A percentile compares a stretch with the other conserved stretches of the same genome.
Evolutionary conservation across 177 flowering plant species (phyloP).

Genomic region (Vitis hybrid): DNA sequence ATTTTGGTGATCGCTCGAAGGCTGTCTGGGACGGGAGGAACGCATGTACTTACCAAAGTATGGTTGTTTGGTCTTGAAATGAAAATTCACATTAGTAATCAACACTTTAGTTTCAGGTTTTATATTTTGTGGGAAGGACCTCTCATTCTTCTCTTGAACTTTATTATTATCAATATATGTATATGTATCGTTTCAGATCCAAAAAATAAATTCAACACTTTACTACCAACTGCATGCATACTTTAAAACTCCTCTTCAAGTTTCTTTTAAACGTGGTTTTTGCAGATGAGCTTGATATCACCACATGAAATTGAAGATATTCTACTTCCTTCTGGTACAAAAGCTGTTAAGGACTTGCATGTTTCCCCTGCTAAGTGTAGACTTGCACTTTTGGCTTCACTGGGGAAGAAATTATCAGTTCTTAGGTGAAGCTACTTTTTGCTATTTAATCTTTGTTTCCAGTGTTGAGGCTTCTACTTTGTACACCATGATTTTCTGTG

Average conservation of each 20-base stretch:
- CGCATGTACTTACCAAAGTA: slow-evolving; percentile 73
- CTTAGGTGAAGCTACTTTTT: slow-evolving; percentile 48
- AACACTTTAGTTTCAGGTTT: too few species aligned
- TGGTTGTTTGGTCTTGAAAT: neutral
- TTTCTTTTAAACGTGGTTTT: slow-evolving; percentile 4
- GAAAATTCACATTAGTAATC: slow-evolving; percentile 4
- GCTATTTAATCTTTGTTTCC: neutral
- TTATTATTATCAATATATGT: too few species aligned
- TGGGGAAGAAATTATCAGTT: slow-evolving; percentile 77
- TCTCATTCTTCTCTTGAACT: too few species aligned
- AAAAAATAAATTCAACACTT: neutral
- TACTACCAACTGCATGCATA: neutral
- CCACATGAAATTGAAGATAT: slow-evolving; percentile 70
- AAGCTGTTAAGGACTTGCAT: slow-evolving; percentile 63
- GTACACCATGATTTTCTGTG: neutral
- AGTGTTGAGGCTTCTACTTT: neutral
- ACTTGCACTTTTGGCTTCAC: slow-evolving; percentile 67
- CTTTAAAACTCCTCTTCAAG: neutral
- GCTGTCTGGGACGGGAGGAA: slow-evolving; percentile 49
- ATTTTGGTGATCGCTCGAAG: slow-evolving; percentile 57
- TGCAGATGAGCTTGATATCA: slow-evolving; percentile 66
- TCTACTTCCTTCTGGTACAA: slow-evolving; percentile 51
- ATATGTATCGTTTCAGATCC: too few species aligned
- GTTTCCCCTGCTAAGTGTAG: slow-evolving; percentile 48
- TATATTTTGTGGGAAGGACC: too few species aligned